phyloP scores from a whole-genome alignment of 192 early-diverging fungal genomes.

The Backusella luteola region DNA sequence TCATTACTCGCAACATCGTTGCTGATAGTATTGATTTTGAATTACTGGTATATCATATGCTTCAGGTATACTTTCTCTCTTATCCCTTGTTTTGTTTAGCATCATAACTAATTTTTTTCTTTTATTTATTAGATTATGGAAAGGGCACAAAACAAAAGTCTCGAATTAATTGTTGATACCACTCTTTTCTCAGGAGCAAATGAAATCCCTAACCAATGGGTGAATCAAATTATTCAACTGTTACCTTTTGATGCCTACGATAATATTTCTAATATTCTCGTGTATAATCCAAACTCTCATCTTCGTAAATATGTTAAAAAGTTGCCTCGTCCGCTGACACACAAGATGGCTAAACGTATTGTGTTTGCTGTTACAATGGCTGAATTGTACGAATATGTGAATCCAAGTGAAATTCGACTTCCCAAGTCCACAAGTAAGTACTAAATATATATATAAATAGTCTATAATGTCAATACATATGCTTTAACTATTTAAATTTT shows the following conservation, averaged over 20 bases:
- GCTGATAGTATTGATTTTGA: slow-evolving; percentile 84
- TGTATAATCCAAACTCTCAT: slow-evolving; percentile 82
- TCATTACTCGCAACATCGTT: slow-evolving; percentile 74
- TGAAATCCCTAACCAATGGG: slow-evolving; percentile 77
- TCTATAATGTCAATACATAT: no score
- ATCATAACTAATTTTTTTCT: background rate
- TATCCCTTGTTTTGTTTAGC: background rate
- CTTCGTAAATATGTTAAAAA: slow-evolving; percentile 71
- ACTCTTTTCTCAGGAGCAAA: slow-evolving; percentile 79
- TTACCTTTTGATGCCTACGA: slow-evolving; percentile 61
- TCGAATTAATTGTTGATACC: slow-evolving; percentile 81
- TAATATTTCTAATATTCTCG: slow-evolving; percentile 69
- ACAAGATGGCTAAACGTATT: slow-evolving; percentile 59
- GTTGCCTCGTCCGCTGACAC: slow-evolving; percentile 45
- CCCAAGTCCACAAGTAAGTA: slow-evolving; percentile 66
- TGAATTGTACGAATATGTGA: slow-evolving; percentile 76
- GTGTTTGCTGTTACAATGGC: slow-evolving; percentile 66
- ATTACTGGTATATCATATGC: slow-evolving; percentile 70
- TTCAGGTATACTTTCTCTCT: slow-evolving; percentile 50
- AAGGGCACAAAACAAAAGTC: slow-evolving; percentile 64
- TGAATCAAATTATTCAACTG: slow-evolving; percentile 70
- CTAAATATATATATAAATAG: background rate
- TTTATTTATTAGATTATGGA: slow-evolving; percentile 51
- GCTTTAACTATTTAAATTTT: background rate
- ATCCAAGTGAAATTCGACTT: slow-evolving; percentile 68